Evolutionary conservation across 2,329 filamentous ascomycete species (phyloP).

Genomic region (Acrocalymma vagum): DNA sequence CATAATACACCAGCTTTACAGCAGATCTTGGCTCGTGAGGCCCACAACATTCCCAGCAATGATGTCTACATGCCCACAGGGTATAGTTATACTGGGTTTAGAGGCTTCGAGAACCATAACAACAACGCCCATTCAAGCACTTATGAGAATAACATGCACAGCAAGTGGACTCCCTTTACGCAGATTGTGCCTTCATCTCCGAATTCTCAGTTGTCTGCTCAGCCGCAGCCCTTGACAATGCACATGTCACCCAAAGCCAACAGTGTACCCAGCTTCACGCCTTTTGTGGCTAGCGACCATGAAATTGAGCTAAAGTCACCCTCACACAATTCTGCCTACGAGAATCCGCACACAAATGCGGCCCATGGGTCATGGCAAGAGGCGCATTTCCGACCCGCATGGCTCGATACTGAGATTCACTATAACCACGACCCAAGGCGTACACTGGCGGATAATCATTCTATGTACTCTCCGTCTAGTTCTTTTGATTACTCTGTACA

Average conservation of each 20-base stretch:
- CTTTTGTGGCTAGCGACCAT: too few relatives aligned
- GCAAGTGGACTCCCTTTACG: conserved; percentile 5
- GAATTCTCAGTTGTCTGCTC: neutral
- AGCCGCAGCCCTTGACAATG: neutral
- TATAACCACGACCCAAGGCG: neutral
- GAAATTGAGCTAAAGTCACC: too few relatives aligned
- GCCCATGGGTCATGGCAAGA: too few relatives aligned
- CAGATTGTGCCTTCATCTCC: conserved; percentile 5
- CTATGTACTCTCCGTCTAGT: neutral
- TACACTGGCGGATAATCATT: neutral
- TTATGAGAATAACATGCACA: conserved; percentile 3
- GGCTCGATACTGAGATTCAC: too few relatives aligned
- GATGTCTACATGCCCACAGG: neutral
- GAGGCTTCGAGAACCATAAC: neutral
- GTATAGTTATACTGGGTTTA: conserved; percentile 2
- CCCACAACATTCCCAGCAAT: too few relatives aligned
- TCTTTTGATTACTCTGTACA: too few relatives aligned
- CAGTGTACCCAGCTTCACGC: too few relatives aligned
- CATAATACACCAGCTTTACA: too few relatives aligned
- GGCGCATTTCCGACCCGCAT: too few relatives aligned
- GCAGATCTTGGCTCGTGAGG: too few relatives aligned
- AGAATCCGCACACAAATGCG: too few relatives aligned
- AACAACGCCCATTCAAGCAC: neutral
- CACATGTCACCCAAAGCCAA: conserved; percentile 7
- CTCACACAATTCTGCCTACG: too few relatives aligned